Conservation (phyloP, 805 yeast species). For the Saturnispora serradocipensis region DNA sequence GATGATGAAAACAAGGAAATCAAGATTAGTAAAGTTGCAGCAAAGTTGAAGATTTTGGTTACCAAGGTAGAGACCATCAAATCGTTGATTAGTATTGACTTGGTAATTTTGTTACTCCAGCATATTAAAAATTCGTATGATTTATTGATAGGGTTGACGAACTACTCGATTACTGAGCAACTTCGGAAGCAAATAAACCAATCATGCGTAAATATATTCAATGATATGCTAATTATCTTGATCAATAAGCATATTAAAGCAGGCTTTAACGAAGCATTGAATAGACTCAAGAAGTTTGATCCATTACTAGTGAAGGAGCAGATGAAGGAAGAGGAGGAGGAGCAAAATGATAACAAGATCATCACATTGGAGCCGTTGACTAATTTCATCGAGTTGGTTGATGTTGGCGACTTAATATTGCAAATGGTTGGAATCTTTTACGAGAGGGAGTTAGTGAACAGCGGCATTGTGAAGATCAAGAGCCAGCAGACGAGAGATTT, state of each 20-base stretch:
- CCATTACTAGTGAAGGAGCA: slow-evolving; percentile 34
- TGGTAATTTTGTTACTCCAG: slow-evolving; percentile 62
- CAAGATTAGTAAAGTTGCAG: slow-evolving; percentile 57
- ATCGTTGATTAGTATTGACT: slow-evolving; percentile 68
- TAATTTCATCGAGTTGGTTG: slow-evolving; percentile 82
- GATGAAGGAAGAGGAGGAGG: slow-evolving; percentile 11
- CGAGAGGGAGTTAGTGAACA: slow-evolving; percentile 64
- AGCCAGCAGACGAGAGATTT: slow-evolving; percentile 63
- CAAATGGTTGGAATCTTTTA: slow-evolving; percentile 90
- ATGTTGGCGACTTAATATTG: slow-evolving; percentile 83
- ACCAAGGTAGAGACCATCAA: slow-evolving; percentile 70
- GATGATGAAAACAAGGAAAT: slow-evolving; percentile 20
- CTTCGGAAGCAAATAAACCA: slow-evolving; percentile 26
- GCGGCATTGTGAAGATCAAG: slow-evolving; percentile 36
- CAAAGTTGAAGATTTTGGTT: slow-evolving; percentile 67
- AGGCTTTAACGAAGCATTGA: slow-evolving; percentile 78
- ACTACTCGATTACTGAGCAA: slow-evolving; percentile 24
- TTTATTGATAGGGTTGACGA: slow-evolving; percentile 40
- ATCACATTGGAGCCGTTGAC: slow-evolving; percentile 70
- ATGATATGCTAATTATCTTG: slow-evolving; percentile 50
- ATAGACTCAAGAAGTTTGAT: slow-evolving; percentile 59
- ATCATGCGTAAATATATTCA: slow-evolving; percentile 53
- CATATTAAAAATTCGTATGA: slow-evolving; percentile 58
- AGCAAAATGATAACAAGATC: slow-evolving; percentile 3
- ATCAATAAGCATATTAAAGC: slow-evolving; percentile 69